Evolutionary conservation across 352 stramenopile species (phyloP).

Genomic region (Globisporangium abappressorium): DNA sequence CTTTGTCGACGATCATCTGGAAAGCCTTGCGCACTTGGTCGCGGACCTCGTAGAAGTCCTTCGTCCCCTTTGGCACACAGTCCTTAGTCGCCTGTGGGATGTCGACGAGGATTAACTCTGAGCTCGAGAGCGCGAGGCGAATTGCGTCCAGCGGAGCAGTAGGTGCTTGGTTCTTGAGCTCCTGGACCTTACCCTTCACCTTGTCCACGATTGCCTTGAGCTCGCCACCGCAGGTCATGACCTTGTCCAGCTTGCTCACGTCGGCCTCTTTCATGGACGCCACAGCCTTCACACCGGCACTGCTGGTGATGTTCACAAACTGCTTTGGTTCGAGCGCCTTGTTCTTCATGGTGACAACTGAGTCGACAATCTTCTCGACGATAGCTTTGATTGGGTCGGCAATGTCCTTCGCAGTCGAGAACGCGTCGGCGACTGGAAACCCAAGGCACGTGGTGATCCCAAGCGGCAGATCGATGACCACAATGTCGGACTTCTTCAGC

Average conservation of each 20-base stretch:
- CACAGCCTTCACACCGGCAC: too few relatives aligned
- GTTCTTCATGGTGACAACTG: too few relatives aligned
- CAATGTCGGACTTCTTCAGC: too few relatives aligned
- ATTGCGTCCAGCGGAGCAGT: conserved; percentile 36
- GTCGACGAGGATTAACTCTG: conserved; percentile 36
- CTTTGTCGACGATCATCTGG: conserved; percentile 49
- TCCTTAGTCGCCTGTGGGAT: conserved; percentile 40
- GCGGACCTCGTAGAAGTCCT: conserved; percentile 34
- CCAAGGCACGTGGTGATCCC: too few relatives aligned
- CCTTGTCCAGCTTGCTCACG: not conserved
- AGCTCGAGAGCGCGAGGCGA: conserved; percentile 32
- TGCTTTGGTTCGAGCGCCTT: too few relatives aligned
- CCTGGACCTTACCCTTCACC: conserved; percentile 32
- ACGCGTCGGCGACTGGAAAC: too few relatives aligned
- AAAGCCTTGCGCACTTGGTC: conserved; percentile 50
- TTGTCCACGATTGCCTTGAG: conserved; percentile 48
- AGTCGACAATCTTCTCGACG: too few relatives aligned
- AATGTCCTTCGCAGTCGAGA: too few relatives aligned
- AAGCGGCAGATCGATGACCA: too few relatives aligned
- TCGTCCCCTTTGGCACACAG: conserved; percentile 37
- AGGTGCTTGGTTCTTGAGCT: conserved; percentile 27
- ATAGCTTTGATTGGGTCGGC: too few relatives aligned
- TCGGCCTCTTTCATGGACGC: too few relatives aligned
- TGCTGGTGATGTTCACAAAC: too few relatives aligned
- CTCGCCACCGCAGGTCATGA: conserved; percentile 26